Base-by-base conservation (phyloP, 768 basidiomycete species). In the Lentinus tigrinus region DNA sequence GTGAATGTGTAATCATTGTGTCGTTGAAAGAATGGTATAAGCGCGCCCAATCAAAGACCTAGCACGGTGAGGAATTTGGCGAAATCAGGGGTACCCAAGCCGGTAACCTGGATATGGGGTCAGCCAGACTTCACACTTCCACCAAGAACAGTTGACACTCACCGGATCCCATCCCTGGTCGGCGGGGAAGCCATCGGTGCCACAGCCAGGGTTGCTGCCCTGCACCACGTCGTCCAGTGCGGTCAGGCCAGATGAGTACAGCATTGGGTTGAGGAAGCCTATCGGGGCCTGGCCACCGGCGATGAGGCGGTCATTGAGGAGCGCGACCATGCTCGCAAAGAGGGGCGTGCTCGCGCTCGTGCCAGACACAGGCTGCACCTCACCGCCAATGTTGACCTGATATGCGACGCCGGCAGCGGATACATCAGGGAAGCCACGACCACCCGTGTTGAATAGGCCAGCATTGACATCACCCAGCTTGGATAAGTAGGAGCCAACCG, bases 321-420 rank as follows among this genome's bases (percentile, higher is more conserved):
- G 78, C 5, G 87, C 75, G 11, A 89, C 73, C 43, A 89, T 72
- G 23, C 78, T 81, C 10, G 88, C 79, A 53, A 91, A 85, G 0
- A 85, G 74, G 0, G 88, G 88, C 3, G 84, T 65, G 1, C 85
- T 66, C 1, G 84, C 83, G 10, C 85, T 88, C 2, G 89, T 91
- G 26, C 89, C 89, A 1, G 60, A 67, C 37, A 71, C 70, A 28
- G 64, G 50, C 3, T 53, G 63, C 4, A 56, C 42, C n/a, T 61
- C 24, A 3, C 63, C 63, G 42, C 56, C 49, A 56, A 60, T 43
- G 26, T 64, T 52, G 54, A 73, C 69, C 61, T 66, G 69, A 64
- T 47, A 87, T 34, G 69, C 65, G 26, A 67, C 57, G 5, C 73
- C 75, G 31, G 64, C 58, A 2, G 80, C 79, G 23, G 77, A 69